A percentile compares a stretch with the other conserved stretches of the same genome.
phyloP scores from a whole-genome alignment of 306 rosid genomes.

The Albizia julibrissin region DNA sequence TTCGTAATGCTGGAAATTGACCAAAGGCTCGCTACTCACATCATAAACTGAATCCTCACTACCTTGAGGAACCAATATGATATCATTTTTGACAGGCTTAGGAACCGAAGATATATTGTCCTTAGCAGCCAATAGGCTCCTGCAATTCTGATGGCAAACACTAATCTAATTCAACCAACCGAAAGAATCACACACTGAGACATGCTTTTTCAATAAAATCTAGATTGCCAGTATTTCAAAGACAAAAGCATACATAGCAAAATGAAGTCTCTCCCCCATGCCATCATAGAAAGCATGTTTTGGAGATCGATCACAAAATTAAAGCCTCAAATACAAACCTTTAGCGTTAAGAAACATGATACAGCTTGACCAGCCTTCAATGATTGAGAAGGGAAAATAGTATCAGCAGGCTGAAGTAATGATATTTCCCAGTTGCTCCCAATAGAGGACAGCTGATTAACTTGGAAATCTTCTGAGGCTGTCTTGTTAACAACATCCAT shows the following conservation, averaged over 20 bases:
- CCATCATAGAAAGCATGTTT: constrained; percentile 16
- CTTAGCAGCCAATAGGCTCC: constrained; percentile 43
- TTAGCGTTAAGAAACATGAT: constrained; percentile 83
- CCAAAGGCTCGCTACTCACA: constrained; percentile 60
- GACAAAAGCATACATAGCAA: constrained; percentile 19
- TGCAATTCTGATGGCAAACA: constrained; percentile 55
- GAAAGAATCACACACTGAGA: constrained; percentile 3
- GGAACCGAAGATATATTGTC: constrained; percentile 48
- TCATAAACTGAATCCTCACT: constrained; percentile 55
- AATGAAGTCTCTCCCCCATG: constrained; percentile 28
- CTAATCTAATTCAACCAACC: constrained; percentile 32
- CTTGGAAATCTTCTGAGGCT: constrained; percentile 69
- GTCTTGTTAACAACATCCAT: constrained; percentile 88
- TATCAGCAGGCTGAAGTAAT: constrained; percentile 74
- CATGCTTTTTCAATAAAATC: constrained; percentile 5
- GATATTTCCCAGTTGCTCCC: constrained; percentile 83
- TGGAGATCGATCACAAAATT: constrained; percentile 15
- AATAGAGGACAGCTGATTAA: constrained; percentile 78
- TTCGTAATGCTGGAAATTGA: constrained; percentile 79
- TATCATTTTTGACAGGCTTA: constrained; percentile 48
- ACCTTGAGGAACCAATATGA: constrained; percentile 60
- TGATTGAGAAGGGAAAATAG: constrained; percentile 68
- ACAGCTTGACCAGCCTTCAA: constrained; percentile 82
- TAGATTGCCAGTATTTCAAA: constrained; percentile 18
- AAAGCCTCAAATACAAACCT: constrained; percentile 56